Evolutionary conservation across 768 basidiomycete species (phyloP), one percentile per base, ranked within the genome.

Genomic region (Russula foetens): DNA sequence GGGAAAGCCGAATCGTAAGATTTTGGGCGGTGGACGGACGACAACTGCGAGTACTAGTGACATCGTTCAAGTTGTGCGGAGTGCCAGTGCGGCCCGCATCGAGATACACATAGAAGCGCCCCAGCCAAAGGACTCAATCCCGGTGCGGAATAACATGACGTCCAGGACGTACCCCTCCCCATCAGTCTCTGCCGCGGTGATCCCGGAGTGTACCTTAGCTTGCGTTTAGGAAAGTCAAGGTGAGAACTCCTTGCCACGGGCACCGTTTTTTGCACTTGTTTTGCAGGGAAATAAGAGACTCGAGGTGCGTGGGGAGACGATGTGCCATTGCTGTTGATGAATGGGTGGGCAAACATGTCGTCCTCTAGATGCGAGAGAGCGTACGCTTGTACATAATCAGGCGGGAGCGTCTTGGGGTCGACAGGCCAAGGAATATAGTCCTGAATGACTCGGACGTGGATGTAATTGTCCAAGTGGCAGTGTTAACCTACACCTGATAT

Each of bases 121-220:
- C 63, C 9, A 83, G 84, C 85, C 85, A 86, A 38, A 77, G 72
- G 61, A 54, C 53, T 63, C 43, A 59, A 45, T 19, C 7, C 14
- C 28, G 19, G 39, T 46, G 45, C 46, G 48, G 17, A 59, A 39
- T 39, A n/a, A n/a, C n/a, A 31, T 41, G n/a, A n/a, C 17, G 45
- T 29, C 33, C 44, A 49, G 58, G 50, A 77, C 83, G 70, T 76
- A 86, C 85, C 78, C 83, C 66, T 86, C 82, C n/a, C 84, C 84
- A 68, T 85, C 84, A 35, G 82, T 85, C 73, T 86, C 85, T 45
- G 84, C 83, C 26, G 83, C 84, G 29, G 83, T 83, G 66, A 84
- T 79, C 77, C 67, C 82, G 81, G 33, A 56, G 53, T 64, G 71
- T 77, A 72, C 73, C 66, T 74, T 75, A 67, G 64, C 77, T 75